A percentile compares a stretch with the other conserved stretches of the same genome.
phyloP scores from a whole-genome alignment of 202 grass and related monocot species.

The Panicum virgatum region DNA sequence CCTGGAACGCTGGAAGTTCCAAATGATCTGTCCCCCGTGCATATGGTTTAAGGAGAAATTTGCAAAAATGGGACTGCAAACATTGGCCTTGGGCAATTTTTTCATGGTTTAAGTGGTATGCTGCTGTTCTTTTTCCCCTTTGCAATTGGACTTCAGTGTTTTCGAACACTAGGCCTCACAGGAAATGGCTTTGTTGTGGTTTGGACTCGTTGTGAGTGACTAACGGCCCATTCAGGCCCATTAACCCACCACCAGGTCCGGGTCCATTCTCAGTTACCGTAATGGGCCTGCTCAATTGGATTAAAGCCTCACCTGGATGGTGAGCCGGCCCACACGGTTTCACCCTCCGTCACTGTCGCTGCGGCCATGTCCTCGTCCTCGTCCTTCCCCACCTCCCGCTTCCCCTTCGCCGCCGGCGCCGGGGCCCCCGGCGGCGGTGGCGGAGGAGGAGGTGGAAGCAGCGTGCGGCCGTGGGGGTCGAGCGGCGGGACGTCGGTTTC shows the following conservation, averaged over 20 bases:
- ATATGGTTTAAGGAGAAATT: no score
- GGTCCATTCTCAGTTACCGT: background rate
- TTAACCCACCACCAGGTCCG: background rate
- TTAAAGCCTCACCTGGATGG: background rate
- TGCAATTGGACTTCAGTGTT: background rate
- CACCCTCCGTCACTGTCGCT: background rate
- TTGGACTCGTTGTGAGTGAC: background rate
- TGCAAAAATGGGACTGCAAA: no score
- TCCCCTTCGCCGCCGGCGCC: constrained; percentile 33
- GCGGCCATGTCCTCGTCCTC: constrained; percentile 42
- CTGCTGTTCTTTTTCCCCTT: background rate
- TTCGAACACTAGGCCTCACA: background rate
- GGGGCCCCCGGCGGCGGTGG: constrained; percentile 1
- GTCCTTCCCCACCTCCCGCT: constrained; percentile 45
- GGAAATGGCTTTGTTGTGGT: background rate
- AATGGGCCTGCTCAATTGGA: background rate
- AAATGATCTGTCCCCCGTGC: background rate
- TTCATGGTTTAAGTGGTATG: background rate
- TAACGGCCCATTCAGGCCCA: background rate
- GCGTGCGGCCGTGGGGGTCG: constrained; percentile 50
- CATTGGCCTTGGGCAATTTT: no score
- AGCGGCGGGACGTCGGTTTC: constrained; percentile 62
- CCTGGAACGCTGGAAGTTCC: constrained; percentile 28
- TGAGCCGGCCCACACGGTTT: background rate
- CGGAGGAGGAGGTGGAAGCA: constrained; percentile 28